Base-by-base conservation (phyloP, 768 basidiomycete species). In the Amyloporia xantha region DNA sequence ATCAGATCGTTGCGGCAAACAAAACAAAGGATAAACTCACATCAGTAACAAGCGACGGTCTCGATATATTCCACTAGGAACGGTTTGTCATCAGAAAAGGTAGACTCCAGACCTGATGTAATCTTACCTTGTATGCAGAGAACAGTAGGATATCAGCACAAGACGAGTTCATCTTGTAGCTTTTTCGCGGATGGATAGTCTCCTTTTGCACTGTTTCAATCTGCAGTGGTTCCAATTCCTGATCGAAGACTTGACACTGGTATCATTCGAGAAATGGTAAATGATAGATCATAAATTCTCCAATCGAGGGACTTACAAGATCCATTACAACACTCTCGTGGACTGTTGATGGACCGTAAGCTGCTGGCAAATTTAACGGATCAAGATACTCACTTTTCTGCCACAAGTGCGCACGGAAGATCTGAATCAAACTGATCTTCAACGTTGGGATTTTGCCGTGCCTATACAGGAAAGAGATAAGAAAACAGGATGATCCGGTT, bases 131-230 rank as follows among this genome's bases (percentile, higher is more conserved):
- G 67, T 91, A 89, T 1, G 90, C 87, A 11, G 93, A 96, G 80
- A 99, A 98, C 44, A 99, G 75, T 17, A 99, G 75, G 62, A 99
- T 95, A 62, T 99, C 96, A 44, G 95, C 95, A 56, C 95, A 97
- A n/a, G 93, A 95, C 6, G 93, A 96, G 71, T 99, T 99, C 96
- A 99, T 98, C 81, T 99, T 99, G 81, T 99, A 99, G 75, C 92
- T 96, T 77, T 97, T 97, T 70, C 95, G 89, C 59, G 95, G 95
- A 66, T 96, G 96, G 53, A 99, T 99, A 0, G 96, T 97, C 69
- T 99, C 96, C 69, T 99, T 99, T 68, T 98, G 96, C 0, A 99
- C 96, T 0, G 94, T 98, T 74, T 98, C 96, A 59, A 99, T 99
- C 58, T 97, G 93, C 13, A 99, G 71, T 3, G 96, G 94, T 65